Evolutionary conservation across 192 early-diverging fungal species (phyloP).

Genomic region (Coemansia aciculifera): DNA sequence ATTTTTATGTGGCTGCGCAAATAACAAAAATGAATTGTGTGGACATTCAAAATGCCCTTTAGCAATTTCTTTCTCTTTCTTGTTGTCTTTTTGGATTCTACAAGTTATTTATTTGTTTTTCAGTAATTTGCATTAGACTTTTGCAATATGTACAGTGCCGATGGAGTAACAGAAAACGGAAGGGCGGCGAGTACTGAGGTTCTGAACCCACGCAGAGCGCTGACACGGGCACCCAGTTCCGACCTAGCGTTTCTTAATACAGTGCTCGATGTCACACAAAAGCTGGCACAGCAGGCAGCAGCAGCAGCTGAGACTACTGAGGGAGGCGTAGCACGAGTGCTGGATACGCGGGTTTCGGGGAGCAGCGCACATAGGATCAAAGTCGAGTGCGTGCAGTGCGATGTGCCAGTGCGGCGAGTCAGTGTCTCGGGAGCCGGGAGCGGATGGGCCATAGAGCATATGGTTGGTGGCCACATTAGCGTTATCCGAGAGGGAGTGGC

Average conservation of each 20-base stretch:
- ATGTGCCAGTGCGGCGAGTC: background rate
- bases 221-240: constrained; percentile 35
- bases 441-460: constrained; percentile 15
- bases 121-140: background rate
- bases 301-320: background rate
- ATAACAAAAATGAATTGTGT: background rate
- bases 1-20: constrained; percentile 11
- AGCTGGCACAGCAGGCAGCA: background rate
- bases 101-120: background rate
- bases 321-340: background rate
- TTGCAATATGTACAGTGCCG: background rate
- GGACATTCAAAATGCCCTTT: background rate
- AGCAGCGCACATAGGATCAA: background rate
- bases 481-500: constrained; percentile 9
- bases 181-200: constrained; percentile 2
- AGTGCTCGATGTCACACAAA: constrained; percentile 24
- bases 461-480: constrained; percentile 2
- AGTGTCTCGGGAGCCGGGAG: background rate
- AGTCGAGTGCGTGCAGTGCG: background rate
- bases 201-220: constrained; percentile 21
- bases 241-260: constrained; percentile 41
- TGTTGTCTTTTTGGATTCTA: too few species aligned
- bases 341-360: constrained; percentile 6
- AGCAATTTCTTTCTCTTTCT: background rate
- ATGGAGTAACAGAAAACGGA: background rate